A percentile compares a stretch with the other conserved stretches of the same genome.
These are phyloP conservation scores for Apiotrichum gracile DNA, from an alignment of 1,284 basidiomycete species.

Conservation along the genomic window DNA sequence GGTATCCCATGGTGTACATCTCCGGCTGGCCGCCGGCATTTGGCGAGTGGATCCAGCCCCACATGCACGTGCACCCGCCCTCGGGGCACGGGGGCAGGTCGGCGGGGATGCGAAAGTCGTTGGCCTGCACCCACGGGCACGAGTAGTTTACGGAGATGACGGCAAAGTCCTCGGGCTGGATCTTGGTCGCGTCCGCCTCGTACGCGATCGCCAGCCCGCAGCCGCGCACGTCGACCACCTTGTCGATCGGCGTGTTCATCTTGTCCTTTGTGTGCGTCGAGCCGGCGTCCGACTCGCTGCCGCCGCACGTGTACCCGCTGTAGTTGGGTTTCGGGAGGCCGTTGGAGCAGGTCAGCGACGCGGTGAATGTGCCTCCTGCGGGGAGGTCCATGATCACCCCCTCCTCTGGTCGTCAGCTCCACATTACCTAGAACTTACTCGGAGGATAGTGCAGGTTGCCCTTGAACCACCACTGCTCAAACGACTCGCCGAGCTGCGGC, in stretches of 20 bases:
- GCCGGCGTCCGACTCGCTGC: neutral
- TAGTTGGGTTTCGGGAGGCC: slow-evolving; percentile 13
- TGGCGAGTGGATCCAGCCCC: slow-evolving; percentile 57
- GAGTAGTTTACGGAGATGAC: slow-evolving; percentile 68
- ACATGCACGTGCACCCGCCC: slow-evolving; percentile 62
- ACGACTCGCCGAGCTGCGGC: slow-evolving; percentile 48
- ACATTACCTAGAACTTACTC: neutral
- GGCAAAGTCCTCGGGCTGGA: slow-evolving; percentile 61
- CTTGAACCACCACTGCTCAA: slow-evolving; percentile 64
- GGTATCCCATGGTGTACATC: slow-evolving; percentile 30
- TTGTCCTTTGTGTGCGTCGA: neutral
- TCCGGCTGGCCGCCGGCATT: slow-evolving; percentile 30
- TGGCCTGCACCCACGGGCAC: slow-evolving; percentile 60
- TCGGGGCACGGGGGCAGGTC: slow-evolving; percentile 63
- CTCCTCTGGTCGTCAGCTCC: slow-evolving; percentile 2
- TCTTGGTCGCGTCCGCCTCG: slow-evolving; percentile 53
- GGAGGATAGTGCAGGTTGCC: slow-evolving; percentile 39
- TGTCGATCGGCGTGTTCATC: neutral
- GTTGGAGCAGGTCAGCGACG: slow-evolving; percentile 38
- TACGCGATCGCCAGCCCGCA: slow-evolving; percentile 59
- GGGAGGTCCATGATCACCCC: slow-evolving; percentile 39
- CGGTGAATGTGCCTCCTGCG: slow-evolving; percentile 33
- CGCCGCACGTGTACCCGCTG: neutral
- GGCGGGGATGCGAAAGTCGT: slow-evolving; percentile 60
- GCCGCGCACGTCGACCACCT: neutral